phyloP scores from a whole-genome alignment of 2,329 filamentous ascomycete genomes.

The Macroventuria anomochaeta region DNA sequence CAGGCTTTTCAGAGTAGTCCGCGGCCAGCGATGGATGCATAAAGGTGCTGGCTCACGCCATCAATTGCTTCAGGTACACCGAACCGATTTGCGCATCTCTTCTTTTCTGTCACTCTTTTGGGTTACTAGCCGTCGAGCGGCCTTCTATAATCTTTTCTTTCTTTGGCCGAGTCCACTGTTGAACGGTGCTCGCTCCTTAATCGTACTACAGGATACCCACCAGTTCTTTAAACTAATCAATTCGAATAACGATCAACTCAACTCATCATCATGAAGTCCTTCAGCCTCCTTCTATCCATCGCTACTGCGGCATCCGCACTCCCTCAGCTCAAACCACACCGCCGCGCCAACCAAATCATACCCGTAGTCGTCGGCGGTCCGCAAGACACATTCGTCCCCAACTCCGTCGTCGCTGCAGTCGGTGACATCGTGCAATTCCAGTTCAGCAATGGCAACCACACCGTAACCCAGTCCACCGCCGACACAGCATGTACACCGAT shows the following conservation, averaged over 20 bases:
- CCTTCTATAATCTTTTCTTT: conserved; percentile 22
- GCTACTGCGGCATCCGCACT: conserved; percentile 23
- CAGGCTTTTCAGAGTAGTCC: conserved; percentile 3
- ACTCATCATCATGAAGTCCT: conserved; percentile 24
- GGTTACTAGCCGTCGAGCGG: conserved; percentile 34
- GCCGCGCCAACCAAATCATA: conserved; percentile 33
- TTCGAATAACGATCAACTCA: background rate
- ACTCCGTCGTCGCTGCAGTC: conserved; percentile 34
- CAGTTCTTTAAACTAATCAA: conserved; percentile 2
- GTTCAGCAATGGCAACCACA: conserved; percentile 44
- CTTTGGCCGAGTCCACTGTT: conserved; percentile 28
- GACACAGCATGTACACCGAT: conserved; percentile 38
- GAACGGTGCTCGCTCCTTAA: conserved; percentile 28
- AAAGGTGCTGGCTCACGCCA: conserved; percentile 11
- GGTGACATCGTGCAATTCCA: conserved; percentile 43
- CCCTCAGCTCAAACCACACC: conserved; percentile 28
- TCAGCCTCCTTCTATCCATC: conserved; percentile 19
- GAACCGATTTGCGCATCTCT: conserved; percentile 8
- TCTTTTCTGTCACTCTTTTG: conserved; percentile 28
- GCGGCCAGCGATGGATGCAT: conserved; percentile 1
- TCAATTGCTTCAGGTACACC: conserved; percentile 3
- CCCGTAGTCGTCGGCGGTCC: conserved; percentile 41
- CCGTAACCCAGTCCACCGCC: conserved; percentile 37
- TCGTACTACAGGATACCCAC: conserved; percentile 2
- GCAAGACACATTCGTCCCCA: conserved; percentile 40